These are phyloP conservation scores for Flaveria trinervia DNA, from an alignment of 129 eudicot genomes.

Conservation along the genomic window DNA sequence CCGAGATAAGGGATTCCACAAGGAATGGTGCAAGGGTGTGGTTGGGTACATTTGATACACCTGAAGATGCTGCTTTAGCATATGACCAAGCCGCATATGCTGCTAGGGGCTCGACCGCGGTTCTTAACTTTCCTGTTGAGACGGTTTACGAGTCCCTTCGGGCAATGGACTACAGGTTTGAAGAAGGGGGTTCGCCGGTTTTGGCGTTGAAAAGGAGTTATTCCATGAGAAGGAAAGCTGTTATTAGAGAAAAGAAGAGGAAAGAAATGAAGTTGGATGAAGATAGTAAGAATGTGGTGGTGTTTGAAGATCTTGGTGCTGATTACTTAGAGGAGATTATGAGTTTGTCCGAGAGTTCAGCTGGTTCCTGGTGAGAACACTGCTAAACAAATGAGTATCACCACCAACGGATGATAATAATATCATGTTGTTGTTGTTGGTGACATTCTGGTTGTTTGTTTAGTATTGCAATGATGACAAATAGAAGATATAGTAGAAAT, in stretches of 20 bases:
- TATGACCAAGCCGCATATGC: constrained; percentile 63
- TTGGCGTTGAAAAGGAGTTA: constrained; percentile 50
- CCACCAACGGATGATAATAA: too few species aligned
- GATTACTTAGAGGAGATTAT: constrained; percentile 50
- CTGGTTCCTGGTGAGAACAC: constrained; percentile 14
- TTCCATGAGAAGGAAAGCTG: constrained; percentile 38
- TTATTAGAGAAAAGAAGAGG: constrained; percentile 28
- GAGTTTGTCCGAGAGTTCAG: constrained; percentile 31
- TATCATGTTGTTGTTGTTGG: too few species aligned
- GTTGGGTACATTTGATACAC: constrained; percentile 62
- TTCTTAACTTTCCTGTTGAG: constrained; percentile 52
- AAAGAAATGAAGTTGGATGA: constrained; percentile 31
- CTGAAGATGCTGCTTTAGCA: constrained; percentile 60
- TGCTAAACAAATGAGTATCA: too few species aligned
- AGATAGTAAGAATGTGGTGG: constrained; percentile 28
- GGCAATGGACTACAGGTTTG: constrained; percentile 39
- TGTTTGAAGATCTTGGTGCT: constrained; percentile 50
- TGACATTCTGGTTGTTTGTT: too few species aligned
- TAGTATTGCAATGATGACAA: too few species aligned
- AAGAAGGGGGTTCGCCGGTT: constrained; percentile 50
- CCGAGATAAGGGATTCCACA: constrained; percentile 57
- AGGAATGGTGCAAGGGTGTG: constrained; percentile 61
- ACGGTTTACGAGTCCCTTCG: constrained; percentile 44
- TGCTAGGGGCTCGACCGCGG: constrained; percentile 45
- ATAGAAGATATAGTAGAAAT: neutral